Evolutionary conservation across 345 rosid genomes (phyloP).

Genomic region (Chamaenerion angustifolium): DNA sequence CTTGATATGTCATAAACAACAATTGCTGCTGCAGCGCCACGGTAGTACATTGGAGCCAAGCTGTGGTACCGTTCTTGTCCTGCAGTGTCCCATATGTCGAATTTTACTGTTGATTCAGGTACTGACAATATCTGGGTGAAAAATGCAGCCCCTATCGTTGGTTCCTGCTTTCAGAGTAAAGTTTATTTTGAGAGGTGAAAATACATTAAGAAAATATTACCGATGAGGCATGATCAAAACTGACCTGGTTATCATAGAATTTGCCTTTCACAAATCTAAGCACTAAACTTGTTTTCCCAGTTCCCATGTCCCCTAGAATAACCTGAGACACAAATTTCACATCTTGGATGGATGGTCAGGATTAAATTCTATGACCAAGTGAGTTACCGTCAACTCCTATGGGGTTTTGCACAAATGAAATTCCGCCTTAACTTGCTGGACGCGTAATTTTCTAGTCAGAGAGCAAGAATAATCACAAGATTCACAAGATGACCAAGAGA

Average conservation of each 20-base stretch:
- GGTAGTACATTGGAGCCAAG: slow-evolving; percentile 44
- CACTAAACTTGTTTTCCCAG: slow-evolving; percentile 60
- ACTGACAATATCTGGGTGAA: slow-evolving; percentile 32
- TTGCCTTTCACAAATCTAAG: slow-evolving; percentile 54
- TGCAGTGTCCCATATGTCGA: slow-evolving; percentile 43
- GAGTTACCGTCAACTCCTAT: neutral
- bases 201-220: neutral
- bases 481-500: no score
- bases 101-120: slow-evolving; percentile 33
- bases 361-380: neutral
- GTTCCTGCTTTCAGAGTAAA: slow-evolving; percentile 17
- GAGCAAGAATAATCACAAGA: no score
- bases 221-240: neutral
- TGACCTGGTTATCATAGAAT: slow-evolving; percentile 46
- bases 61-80: slow-evolving; percentile 41
- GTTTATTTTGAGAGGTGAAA: neutral
- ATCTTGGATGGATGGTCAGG: neutral
- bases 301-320: slow-evolving; percentile 57
- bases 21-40: slow-evolving; percentile 36
- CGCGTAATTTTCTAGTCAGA: no score
- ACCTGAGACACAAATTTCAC: slow-evolving; percentile 18
- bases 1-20: slow-evolving; percentile 32
- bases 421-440: no score
- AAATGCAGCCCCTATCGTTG: slow-evolving; percentile 41
- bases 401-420: no score